Conservation (phyloP, 345 rosid genomes). For the Lagerstroemia speciosa region DNA sequence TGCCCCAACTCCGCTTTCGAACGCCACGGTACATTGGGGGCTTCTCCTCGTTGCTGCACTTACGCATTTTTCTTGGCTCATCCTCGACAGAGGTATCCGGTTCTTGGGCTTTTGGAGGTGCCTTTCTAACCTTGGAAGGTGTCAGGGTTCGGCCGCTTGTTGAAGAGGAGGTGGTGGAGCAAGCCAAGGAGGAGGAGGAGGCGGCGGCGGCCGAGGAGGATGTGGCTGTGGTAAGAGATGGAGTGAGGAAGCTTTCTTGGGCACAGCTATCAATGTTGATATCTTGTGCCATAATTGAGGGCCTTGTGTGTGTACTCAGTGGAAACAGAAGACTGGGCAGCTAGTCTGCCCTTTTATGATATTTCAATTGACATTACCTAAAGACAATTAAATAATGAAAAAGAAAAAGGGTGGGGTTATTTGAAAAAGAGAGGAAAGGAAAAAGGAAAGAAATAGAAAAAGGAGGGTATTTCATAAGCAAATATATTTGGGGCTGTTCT, state of each 20-base stretch:
- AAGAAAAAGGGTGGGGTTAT: too few species aligned
- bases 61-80: not conserved
- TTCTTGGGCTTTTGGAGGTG: not conserved
- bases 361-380: not conserved
- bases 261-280: slow-evolving; percentile 34
- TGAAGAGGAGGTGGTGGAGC: not conserved
- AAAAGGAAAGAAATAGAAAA: too few species aligned
- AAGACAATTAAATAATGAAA: too few species aligned
- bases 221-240: not conserved
- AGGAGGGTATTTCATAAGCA: too few species aligned
- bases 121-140: not conserved
- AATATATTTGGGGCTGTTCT: too few species aligned
- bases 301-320: slow-evolving; percentile 6
- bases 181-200: slow-evolving; percentile 29
- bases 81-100: not conserved
- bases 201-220: not conserved
- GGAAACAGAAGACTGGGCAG: slow-evolving; percentile 7
- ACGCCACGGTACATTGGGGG: slow-evolving; percentile 66
- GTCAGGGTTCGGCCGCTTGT: too few species aligned
- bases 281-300: slow-evolving; percentile 26
- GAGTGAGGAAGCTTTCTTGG: slow-evolving; percentile 12
- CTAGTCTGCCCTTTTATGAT: slow-evolving; percentile 21
- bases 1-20: slow-evolving; percentile 89
- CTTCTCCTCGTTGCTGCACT: slow-evolving; percentile 2
- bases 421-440: too few species aligned